phyloP scores from a whole-genome alignment of 441 rosid genomes.

The Arabidopsis lyrata region DNA sequence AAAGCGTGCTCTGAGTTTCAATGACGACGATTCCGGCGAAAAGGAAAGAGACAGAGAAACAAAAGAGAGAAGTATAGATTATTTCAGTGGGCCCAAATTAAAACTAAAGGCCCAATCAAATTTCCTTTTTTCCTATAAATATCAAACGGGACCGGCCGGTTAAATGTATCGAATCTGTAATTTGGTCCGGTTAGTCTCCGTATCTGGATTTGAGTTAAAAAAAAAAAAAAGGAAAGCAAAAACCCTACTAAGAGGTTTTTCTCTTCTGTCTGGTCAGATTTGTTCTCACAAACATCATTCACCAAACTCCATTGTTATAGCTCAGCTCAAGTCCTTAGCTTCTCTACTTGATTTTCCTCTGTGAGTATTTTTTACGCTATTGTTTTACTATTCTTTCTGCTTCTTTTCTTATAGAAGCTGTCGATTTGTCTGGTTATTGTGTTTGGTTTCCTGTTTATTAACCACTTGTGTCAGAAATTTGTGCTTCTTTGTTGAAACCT shows the following conservation, averaged over 20 bases:
- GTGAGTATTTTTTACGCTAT: conserved; percentile 27
- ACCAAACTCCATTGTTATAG: conserved; percentile 22
- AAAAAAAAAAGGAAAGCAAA: conserved; percentile 29
- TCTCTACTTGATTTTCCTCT: background rate
- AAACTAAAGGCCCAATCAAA: conserved; percentile 1
- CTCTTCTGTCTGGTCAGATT: conserved; percentile 31
- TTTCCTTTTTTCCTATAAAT: background rate
- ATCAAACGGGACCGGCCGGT: background rate
- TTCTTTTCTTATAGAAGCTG: background rate
- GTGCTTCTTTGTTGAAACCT: conserved; percentile 1
- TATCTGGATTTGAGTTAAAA: background rate
- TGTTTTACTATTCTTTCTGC: background rate
- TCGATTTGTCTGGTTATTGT: conserved; percentile 13
- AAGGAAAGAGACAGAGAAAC: background rate
- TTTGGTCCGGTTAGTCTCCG: conserved; percentile 14
- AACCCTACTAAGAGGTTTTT: conserved; percentile 38
- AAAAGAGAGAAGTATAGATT: background rate
- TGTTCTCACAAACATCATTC: conserved; percentile 1
- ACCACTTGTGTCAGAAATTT: conserved; percentile 17
- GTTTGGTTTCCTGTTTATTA: conserved; percentile 23
- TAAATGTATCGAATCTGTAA: background rate
- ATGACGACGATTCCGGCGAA: conserved; percentile 18
- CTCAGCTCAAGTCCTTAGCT: conserved; percentile 28
- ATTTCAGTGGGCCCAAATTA: conserved; percentile 27
- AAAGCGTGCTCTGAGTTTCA: conserved; percentile 15